These are phyloP conservation scores for Mitragyna speciosa DNA, from an alignment of 257 asterid species.

Conservation along the genomic window DNA sequence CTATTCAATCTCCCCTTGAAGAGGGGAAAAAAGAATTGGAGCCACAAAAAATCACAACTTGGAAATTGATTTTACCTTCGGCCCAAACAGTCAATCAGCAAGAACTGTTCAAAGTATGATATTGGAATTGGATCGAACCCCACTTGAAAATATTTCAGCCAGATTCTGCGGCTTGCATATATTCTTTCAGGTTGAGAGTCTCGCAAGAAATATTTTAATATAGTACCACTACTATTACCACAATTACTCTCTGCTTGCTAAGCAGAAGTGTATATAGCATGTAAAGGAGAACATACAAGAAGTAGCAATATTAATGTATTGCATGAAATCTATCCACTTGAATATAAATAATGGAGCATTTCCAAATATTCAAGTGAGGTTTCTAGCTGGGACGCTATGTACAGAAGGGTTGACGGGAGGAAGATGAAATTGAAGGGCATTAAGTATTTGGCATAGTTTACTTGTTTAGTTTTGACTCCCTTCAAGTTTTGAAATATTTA, in stretches of 20 bases:
- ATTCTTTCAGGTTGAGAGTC: background rate
- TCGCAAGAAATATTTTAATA: slow-evolving; percentile 1
- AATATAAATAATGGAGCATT: background rate
- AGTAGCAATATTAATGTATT: background rate
- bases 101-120: slow-evolving; percentile 11
- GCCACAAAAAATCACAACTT: slow-evolving; percentile 12
- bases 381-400: background rate
- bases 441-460: background rate
- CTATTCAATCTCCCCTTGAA: background rate
- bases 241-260: background rate
- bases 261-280: background rate
- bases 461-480: background rate
- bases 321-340: background rate
- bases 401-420: background rate
- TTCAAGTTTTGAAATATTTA: background rate
- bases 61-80: background rate
- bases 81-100: slow-evolving; percentile 14
- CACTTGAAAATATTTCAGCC: background rate
- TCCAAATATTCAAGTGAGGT: slow-evolving; percentile 9
- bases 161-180: background rate
- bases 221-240: background rate
- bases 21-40: background rate
- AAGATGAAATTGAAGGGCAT: background rate
- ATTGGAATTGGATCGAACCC: background rate
- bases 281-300: background rate